Evolutionary conservation across 2,329 filamentous ascomycete genomes (phyloP).

Genomic region (Talaromyces islandicus): DNA sequence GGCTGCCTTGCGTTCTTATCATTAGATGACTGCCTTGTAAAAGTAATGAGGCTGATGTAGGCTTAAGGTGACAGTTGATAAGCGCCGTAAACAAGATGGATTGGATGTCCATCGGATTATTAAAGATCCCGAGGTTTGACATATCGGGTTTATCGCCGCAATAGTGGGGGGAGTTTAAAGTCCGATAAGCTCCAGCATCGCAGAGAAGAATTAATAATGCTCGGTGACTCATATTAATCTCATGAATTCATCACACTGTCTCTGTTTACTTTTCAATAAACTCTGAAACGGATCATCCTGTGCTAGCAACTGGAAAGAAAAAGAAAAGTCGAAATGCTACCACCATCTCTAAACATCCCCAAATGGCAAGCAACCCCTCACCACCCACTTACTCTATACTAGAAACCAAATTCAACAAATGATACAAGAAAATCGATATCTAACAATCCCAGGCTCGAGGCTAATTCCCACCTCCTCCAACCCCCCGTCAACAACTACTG

Average conservation of each 20-base stretch:
- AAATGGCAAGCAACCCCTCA: conserved; percentile 35
- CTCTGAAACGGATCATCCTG: neutral
- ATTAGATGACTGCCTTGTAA: too few species aligned
- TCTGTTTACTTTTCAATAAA: neutral
- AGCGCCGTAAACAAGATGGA: too few species aligned
- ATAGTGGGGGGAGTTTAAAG: neutral
- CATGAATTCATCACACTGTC: neutral
- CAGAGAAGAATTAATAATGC: neutral
- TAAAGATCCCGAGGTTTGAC: too few species aligned
- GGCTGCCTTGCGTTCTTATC: too few species aligned
- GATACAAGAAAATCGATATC: neutral
- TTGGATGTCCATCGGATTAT: too few species aligned
- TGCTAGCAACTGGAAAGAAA: neutral
- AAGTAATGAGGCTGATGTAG: too few species aligned
- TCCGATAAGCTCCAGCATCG: neutral
- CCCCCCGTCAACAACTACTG: conserved; percentile 97
- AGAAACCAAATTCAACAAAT: neutral
- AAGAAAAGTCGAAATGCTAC: conserved; percentile 1
- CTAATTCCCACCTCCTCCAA: conserved; percentile 86
- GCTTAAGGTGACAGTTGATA: too few species aligned
- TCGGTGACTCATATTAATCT: neutral
- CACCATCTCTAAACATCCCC: conserved; percentile 36
- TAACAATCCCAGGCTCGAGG: conserved; percentile 61
- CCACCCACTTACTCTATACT: conserved; percentile 4
- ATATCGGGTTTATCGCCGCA: neutral